Evolutionary conservation across 306 rosid genomes (phyloP).

Genomic region (Quillaja saponaria): DNA sequence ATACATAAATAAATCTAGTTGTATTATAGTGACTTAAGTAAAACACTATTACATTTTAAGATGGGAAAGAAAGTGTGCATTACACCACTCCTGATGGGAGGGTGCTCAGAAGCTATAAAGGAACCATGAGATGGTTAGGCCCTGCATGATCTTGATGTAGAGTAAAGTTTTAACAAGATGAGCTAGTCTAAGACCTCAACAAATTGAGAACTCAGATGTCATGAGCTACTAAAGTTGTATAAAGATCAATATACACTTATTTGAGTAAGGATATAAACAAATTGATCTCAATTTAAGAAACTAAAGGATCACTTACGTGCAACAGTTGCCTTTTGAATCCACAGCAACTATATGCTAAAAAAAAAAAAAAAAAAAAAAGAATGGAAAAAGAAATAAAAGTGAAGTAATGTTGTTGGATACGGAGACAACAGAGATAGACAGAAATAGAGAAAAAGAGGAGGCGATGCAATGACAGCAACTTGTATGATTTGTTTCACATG

Average conservation of each 20-base stretch:
- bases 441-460: not conserved
- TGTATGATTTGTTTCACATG: constrained; percentile 95
- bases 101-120: constrained; percentile 46
- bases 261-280: not conserved
- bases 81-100: constrained; percentile 42
- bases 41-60: constrained; percentile 45
- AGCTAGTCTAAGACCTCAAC: too few relatives aligned
- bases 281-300: not conserved
- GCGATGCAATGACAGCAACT: constrained; percentile 38
- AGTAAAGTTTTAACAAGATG: not conserved
- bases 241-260: not conserved
- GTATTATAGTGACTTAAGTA: not conserved
- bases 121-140: constrained; percentile 47
- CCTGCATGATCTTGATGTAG: constrained; percentile 42
- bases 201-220: not conserved
- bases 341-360: constrained; percentile 74
- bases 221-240: not conserved
- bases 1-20: not conserved
- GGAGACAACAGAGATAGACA: not conserved
- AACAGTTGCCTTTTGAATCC: constrained; percentile 83
- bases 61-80: constrained; percentile 50
- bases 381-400: constrained; percentile 4
- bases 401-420: constrained; percentile 1
- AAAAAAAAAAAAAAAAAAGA: constrained; percentile 23
- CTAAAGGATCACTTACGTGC: constrained; percentile 69